Conservation (phyloP, 208 protist genomes). For the Leishmania lainsoni region DNA sequence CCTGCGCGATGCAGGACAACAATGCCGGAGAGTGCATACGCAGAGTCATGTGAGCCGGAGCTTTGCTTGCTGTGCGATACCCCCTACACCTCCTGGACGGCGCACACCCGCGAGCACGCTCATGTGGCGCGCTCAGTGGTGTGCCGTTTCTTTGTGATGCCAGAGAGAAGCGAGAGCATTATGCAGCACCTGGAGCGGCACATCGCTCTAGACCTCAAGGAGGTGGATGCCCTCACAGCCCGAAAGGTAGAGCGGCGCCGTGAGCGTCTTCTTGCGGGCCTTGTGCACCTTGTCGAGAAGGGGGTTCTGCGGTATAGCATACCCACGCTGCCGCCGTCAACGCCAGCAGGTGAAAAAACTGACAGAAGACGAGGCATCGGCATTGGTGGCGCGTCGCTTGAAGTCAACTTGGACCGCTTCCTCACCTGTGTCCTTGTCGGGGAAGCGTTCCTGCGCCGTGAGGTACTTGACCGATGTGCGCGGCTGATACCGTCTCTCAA, state of each 20-base stretch:
- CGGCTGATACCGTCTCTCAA: conserved; percentile 56
- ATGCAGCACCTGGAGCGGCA: conserved; percentile 71
- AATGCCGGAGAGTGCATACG: background rate
- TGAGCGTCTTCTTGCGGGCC: conserved; percentile 54
- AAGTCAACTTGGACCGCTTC: conserved; percentile 40
- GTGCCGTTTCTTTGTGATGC: conserved; percentile 53
- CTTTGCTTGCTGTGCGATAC: conserved; percentile 40
- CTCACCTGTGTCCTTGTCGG: conserved; percentile 54
- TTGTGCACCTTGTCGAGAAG: conserved; percentile 54
- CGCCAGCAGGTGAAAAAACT: background rate
- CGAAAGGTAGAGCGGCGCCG: conserved; percentile 63
- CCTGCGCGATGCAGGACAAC: conserved; percentile 1
- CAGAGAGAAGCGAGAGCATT: conserved; percentile 59
- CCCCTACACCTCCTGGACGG: conserved; percentile 38
- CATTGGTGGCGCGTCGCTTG: conserved; percentile 2
- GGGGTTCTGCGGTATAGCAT: conserved; percentile 47
- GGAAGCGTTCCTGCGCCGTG: conserved; percentile 45
- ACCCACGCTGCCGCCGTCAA: conserved; percentile 12
- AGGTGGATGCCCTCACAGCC: conserved; percentile 60
- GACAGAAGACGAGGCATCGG: background rate
- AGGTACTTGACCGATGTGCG: conserved; percentile 67
- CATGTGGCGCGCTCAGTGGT: conserved; percentile 67
- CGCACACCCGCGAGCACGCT: conserved; percentile 33
- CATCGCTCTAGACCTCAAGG: conserved; percentile 71
- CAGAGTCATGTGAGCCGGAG: background rate